Conservation (phyloP, 169 alveolate species). For the Plasmodium fragile region DNA sequence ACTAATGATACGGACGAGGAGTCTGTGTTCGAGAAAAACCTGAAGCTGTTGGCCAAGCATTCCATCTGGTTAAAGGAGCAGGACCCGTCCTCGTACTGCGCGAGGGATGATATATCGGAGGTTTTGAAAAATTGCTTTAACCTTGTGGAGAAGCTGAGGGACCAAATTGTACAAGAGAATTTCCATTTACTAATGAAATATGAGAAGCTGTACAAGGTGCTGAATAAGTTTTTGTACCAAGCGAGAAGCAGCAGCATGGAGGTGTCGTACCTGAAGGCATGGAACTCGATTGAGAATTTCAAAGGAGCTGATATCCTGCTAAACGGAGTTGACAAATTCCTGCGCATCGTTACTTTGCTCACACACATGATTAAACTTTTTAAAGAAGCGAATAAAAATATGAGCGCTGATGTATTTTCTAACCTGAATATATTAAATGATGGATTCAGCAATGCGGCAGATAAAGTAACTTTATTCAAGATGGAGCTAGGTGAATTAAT, state of each 20-base stretch:
- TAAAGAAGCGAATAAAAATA: constrained; percentile 8
- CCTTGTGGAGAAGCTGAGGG: constrained; percentile 1
- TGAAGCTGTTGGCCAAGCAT: constrained; percentile 1
- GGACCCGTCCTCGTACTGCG: neutral
- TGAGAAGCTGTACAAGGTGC: constrained; percentile 22
- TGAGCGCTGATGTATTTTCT: neutral
- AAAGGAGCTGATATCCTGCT: neutral
- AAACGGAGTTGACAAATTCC: neutral
- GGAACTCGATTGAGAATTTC: constrained; percentile 19
- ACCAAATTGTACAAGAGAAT: neutral
- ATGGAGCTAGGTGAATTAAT: constrained; percentile 10
- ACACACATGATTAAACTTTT: neutral
- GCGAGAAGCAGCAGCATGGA: neutral
- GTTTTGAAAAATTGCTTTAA: neutral
- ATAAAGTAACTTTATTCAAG: neutral
- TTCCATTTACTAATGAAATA: constrained; percentile 12
- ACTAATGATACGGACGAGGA: neutral
- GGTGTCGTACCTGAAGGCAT: neutral
- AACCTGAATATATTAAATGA: neutral
- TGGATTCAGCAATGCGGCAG: neutral
- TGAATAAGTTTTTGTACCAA: constrained; percentile 17
- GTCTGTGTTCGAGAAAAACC: constrained; percentile 2
- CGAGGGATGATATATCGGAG: constrained; percentile 13
- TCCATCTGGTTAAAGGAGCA: constrained; percentile 11
- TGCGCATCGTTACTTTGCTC: neutral